Base-by-base conservation (phyloP, 73 alveolate species). In the Durusdinium trenchii region DNA sequence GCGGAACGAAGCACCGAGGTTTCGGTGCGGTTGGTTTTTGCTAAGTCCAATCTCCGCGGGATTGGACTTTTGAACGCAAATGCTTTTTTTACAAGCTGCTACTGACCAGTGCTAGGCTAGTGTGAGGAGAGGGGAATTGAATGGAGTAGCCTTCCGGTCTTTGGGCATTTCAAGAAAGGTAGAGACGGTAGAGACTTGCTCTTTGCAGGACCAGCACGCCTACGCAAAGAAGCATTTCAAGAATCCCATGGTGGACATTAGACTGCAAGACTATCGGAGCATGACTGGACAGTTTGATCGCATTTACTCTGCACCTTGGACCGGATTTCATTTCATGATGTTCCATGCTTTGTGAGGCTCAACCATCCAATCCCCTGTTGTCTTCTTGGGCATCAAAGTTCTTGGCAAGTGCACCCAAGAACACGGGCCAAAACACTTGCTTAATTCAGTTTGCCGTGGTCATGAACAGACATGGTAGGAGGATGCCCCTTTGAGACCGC, bases 251-350 rank as follows among this genome's bases (percentile, higher is more conserved):
- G 95, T 87, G 84, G 95, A 87, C 47, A 61, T 87, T 43, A 60
- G 84, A 9, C 47, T 87, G 85, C 95, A 87, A 46, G 95, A 87
- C 36, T 87, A 87, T 48, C 64, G 95, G n/a, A 87, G 84, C 47
- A 87, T 87, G 95, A 61, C 95, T 0, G 92, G 92, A 67, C 35
- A 87, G 67, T 87, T 87, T 35, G 95, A 87, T 64, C 82, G 95
- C n/a, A 87, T 87, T 48, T 87, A 87, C 47, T 87, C 95, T 35
- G 86, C 86, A 40, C 30, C 86, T 75, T 75, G 86, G 86, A 75
- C n/a, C n/a, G n/a, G n/a, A n/a, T n/a, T n/a, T n/a, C n/a, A n/a
- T n/a, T n/a, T n/a, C n/a, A n/a, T n/a, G n/a, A n/a, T n/a, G n/a
- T n/a, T n/a, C n/a, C n/a, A n/a, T n/a, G n/a, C n/a, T n/a, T n/a